Evolutionary conservation across 495 filamentous ascomycete species (phyloP).

Genomic region (Cercophora scortea): DNA sequence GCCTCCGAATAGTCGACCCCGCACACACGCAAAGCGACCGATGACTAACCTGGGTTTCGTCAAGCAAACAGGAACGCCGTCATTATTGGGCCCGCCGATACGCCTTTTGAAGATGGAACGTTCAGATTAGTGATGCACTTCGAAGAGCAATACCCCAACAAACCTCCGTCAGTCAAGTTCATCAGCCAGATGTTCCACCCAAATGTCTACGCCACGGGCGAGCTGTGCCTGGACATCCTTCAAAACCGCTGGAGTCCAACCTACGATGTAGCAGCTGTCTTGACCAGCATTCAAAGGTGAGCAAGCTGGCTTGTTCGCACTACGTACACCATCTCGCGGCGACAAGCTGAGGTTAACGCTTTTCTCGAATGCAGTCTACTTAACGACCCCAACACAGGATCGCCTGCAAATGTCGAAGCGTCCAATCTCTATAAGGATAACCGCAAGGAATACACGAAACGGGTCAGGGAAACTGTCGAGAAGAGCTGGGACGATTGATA

Average conservation of each 20-base stretch:
- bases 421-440: constrained; percentile 99
- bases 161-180: constrained; percentile 95
- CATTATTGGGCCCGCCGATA: constrained; percentile 95
- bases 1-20: neutral
- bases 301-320: neutral
- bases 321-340: neutral
- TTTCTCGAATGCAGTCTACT: constrained; percentile 56
- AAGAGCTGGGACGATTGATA: constrained; percentile 93
- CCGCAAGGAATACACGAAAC: constrained; percentile 88
- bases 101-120: constrained; percentile 96
- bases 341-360: constrained; percentile 13
- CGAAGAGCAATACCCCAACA: constrained; percentile 97
- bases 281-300: constrained; percentile 97
- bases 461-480: constrained; percentile 93
- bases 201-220: constrained; percentile 94
- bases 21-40: too few relatives aligned
- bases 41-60: neutral
- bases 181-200: constrained; percentile 99
- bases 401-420: constrained; percentile 95
- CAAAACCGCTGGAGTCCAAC: constrained; percentile 99
- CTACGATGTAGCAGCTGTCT: constrained; percentile 93
- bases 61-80: constrained; percentile 77
- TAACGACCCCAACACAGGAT: constrained; percentile 96
- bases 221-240: constrained; percentile 93
- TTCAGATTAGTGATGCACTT: constrained; percentile 98